These are phyloP conservation scores for Beauveria rudraprayagi DNA, from an alignment of 2,329 filamentous ascomycete species.

Conservation along the genomic window DNA sequence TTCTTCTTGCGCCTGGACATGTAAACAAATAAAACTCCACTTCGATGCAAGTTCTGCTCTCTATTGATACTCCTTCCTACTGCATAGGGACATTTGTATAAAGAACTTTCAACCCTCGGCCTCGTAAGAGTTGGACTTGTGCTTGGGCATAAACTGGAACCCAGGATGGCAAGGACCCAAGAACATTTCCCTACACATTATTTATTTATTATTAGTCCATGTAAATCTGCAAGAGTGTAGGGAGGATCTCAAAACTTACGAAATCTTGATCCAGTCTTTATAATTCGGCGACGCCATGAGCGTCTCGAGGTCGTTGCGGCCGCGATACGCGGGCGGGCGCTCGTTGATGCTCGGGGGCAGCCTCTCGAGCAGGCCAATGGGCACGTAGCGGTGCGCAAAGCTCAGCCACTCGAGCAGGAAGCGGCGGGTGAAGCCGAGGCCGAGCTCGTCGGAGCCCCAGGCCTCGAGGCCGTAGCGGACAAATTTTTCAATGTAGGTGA, in stretches of 20 bases:
- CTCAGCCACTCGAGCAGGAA: conserved; percentile 95
- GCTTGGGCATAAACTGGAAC: conserved; percentile 94
- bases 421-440: conserved; percentile 79
- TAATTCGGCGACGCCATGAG: conserved; percentile 84
- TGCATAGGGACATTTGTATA: background rate
- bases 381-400: conserved; percentile 87
- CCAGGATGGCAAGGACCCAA: conserved; percentile 81
- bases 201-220: conserved; percentile 13
- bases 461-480: conserved; percentile 82
- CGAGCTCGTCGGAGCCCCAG: conserved; percentile 94
- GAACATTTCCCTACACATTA: conserved; percentile 77
- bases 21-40: conserved; percentile 2
- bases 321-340: conserved; percentile 73
- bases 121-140: conserved; percentile 90
- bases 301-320: conserved; percentile 88
- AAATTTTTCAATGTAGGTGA: conserved; percentile 82
- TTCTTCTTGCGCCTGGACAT: background rate
- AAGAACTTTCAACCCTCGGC: conserved; percentile 50
- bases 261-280: conserved; percentile 98
- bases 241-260: conserved; percentile 45
- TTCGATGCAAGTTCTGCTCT: background rate
- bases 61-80: background rate
- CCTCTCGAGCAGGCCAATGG: conserved; percentile 78
- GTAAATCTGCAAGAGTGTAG: background rate
- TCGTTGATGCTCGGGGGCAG: conserved; percentile 86